Evolutionary conservation across 2,329 filamentous ascomycete species (phyloP), one percentile per base, ranked within the genome.

Genomic region (Trichoderma breve): DNA sequence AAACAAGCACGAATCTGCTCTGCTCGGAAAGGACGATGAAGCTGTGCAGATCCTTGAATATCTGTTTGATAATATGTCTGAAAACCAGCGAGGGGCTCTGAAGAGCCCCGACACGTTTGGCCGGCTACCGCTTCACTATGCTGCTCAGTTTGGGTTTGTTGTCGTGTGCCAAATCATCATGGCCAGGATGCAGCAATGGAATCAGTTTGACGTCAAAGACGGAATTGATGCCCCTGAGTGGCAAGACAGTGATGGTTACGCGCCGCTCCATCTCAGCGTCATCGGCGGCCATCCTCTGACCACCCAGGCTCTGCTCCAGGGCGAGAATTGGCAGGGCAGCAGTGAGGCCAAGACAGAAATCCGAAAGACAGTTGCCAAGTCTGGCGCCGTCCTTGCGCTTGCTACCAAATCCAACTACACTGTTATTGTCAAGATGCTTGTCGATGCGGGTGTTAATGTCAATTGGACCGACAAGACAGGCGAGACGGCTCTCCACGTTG

Each of bases 161-260:
- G 89, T 94, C n/a, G 91, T 98, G 11, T 97, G 94, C 78, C 88
- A 97, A 78, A 87, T 95, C 28, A 88, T 98, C 75, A 95, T 98
- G 83, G 90, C 91, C 74, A 91, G 92, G 77, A 95, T 99, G 90
- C 93, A 95, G 79, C 87, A 90, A 28, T 98, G 95, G 95, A 89
- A 88, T 18, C 91, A 97, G 76, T 97, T 97, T 78, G 88, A 97
- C 77, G 90, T 95, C 32, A 89, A 90, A 43, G 87, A 94, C 74
- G 95, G 95, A 11, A 97, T 99, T 64, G 95, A 98, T 79, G 92
- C 93, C 0, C 86, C 89, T 1, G 87, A 91, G 73, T 98, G 95
- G 95, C 95, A 98, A 81, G 96, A 99, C 79, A 88, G 90, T 24
- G 96, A 98, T 77, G 95, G 96, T 21, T 94, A 92, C 80, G 93